A percentile compares a stretch with the other conserved stretches of the same genome.
Conservation (phyloP, 768 basidiomycete genomes). For the Rickenella mellea region DNA sequence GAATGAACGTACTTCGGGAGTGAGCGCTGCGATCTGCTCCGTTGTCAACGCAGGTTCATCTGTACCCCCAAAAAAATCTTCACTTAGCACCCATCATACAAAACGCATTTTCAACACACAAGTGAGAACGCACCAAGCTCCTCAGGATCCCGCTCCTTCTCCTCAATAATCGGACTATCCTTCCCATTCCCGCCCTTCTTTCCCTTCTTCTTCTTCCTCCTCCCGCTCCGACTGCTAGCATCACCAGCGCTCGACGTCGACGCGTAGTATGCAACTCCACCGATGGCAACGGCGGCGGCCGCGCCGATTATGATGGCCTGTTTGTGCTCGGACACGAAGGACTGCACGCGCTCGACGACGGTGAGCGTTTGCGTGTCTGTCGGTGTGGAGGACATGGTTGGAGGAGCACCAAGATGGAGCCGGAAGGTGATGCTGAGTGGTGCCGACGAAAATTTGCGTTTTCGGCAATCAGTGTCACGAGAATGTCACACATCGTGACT, state of each 20-base stretch:
- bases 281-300: slow-evolving; percentile 61
- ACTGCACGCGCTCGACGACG: slow-evolving; percentile 54
- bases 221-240: slow-evolving; percentile 14
- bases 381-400: slow-evolving; percentile 18
- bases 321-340: slow-evolving; percentile 71
- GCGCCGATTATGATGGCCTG: slow-evolving; percentile 64
- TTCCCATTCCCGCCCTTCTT: slow-evolving; percentile 39
- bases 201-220: slow-evolving; percentile 48
- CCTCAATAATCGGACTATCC: slow-evolving; percentile 77
- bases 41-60: slow-evolving; percentile 33
- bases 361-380: slow-evolving; percentile 15
- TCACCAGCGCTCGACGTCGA: slow-evolving; percentile 36
- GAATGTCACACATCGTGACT: too few relatives aligned
- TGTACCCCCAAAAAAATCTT: too few relatives aligned
- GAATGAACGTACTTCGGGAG: slow-evolving; percentile 42
- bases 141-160: too few relatives aligned
- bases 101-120: background rate
- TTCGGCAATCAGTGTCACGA: too few relatives aligned
- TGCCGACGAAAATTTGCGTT: too few relatives aligned
- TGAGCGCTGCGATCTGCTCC: slow-evolving; percentile 48
- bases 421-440: too few relatives aligned
- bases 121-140: slow-evolving; percentile 11
- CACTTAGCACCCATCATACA: too few relatives aligned
- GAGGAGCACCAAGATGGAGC: too few relatives aligned
- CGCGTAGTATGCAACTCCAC: slow-evolving; percentile 70